phyloP scores from a whole-genome alignment of 352 stramenopile species.

The Globisporangium nagaii region DNA sequence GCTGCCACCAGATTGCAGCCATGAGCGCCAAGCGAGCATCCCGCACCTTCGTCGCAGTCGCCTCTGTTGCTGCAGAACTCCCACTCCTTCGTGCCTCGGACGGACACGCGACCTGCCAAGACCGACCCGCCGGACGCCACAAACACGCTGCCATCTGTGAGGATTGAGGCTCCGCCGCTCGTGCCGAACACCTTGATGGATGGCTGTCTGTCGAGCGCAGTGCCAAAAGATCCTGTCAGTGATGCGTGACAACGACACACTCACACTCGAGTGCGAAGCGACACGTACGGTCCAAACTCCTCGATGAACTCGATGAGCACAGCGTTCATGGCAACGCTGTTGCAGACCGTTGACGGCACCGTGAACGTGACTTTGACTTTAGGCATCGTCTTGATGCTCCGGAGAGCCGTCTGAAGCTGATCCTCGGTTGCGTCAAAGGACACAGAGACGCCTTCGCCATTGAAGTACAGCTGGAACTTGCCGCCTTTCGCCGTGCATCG shows the following conservation, averaged over 20 bases:
- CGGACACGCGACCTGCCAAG: conserved; percentile 35
- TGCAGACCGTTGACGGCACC: conserved; percentile 33
- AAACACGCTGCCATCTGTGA: conserved; percentile 49
- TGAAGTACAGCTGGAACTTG: conserved; percentile 66
- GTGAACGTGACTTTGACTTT: conserved; percentile 49
- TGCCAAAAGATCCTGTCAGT: background rate
- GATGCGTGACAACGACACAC: background rate
- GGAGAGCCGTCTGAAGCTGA: conserved; percentile 52
- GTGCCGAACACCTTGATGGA: conserved; percentile 49
- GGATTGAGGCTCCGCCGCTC: conserved; percentile 22
- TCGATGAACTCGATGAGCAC: conserved; percentile 62
- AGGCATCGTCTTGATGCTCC: conserved; percentile 21
- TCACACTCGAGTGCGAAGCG: no score
- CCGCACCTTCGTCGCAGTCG: conserved; percentile 60
- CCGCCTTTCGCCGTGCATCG: conserved; percentile 70
- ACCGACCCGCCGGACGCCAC: conserved; percentile 32
- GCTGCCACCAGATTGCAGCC: conserved; percentile 5
- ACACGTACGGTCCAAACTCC: conserved; percentile 50
- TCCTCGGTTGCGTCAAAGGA: conserved; percentile 39
- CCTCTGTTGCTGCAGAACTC: conserved; percentile 86
- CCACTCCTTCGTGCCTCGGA: conserved; percentile 88
- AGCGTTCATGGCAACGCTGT: conserved; percentile 27
- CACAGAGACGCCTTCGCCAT: conserved; percentile 45
- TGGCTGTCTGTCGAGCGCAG: conserved; percentile 37
- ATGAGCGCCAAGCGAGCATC: conserved; percentile 1